A percentile compares a stretch with the other conserved stretches of the same genome.
phyloP scores from a whole-genome alignment of 805 yeast species.

The Hemisphaericaspora nanyangensis region DNA sequence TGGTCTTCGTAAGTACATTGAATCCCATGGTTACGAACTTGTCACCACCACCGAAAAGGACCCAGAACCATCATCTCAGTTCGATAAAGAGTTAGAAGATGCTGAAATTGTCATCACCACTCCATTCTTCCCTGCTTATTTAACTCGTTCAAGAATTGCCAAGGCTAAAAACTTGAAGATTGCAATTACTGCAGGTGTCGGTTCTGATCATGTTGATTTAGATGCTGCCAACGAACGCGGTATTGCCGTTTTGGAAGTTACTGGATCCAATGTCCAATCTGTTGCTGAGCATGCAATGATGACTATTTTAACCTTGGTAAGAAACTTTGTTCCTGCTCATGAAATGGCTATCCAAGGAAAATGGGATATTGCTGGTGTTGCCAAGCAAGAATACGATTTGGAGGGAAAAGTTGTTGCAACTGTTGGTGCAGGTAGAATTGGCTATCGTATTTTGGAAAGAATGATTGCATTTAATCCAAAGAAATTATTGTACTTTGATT shows the following conservation, averaged over 20 bases:
- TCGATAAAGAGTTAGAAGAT: constrained; percentile 64
- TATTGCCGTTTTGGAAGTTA: constrained; percentile 74
- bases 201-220: constrained; percentile 77
- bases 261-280: constrained; percentile 76
- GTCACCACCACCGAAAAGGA: constrained; percentile 69
- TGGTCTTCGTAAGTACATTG: constrained; percentile 64
- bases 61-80: constrained; percentile 47
- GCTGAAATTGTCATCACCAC: constrained; percentile 78
- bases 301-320: constrained; percentile 66
- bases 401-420: constrained; percentile 78
- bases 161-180: constrained; percentile 69
- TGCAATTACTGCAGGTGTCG: constrained; percentile 78
- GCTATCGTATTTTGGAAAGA: constrained; percentile 70
- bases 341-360: constrained; percentile 55
- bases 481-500: constrained; percentile 71
- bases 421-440: constrained; percentile 80
- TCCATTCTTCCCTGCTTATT: constrained; percentile 80
- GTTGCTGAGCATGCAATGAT: constrained; percentile 80
- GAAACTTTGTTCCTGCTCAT: constrained; percentile 79
- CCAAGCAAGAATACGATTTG: constrained; percentile 69
- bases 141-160: constrained; percentile 60
- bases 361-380: constrained; percentile 78
- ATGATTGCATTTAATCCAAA: constrained; percentile 69
- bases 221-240: constrained; percentile 60
- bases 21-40: constrained; percentile 61